Base-by-base conservation (phyloP, 1,139 yeast genomes). In the Blastobotrys illinoisensis region DNA sequence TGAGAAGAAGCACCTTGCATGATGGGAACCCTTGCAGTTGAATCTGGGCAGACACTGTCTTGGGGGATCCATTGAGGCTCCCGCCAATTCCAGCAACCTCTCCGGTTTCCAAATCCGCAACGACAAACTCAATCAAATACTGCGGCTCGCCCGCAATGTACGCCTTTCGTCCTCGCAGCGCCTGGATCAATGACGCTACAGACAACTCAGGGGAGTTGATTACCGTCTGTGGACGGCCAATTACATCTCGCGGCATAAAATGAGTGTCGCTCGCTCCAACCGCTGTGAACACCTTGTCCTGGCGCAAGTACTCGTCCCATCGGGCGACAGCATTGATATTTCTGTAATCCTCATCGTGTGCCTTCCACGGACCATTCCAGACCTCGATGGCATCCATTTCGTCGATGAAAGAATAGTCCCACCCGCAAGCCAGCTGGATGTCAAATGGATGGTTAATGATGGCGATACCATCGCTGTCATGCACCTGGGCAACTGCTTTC, bases 331-430 rank as follows among this genome's bases (percentile, higher is more conserved):
- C 58, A 9, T 56, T 50, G 16, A 48, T 43, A 48, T 58, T 58
- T 19, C 57, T 43, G 14, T 46, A 36, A 28, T 54, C 54, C 9
- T 50, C 44, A 16, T 19, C 51, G 28, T 53, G 52, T 14, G 54
- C 40, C 43, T 54, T 56, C 60, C 60, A 58, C 28, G 52, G 53
- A 14, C 60, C 60, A 45, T 58, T 58, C 60, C 60, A 58, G 18
- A 58, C 59, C 32, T 58, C 60, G 13, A 58, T 50, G 16, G 55
- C 59, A 47, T 58, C 60, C 51, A 56, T 48, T 6, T 52, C 56
- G 14, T 54, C 49, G 40, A 52, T n/a, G 47, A 51, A 56, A 3
- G 52, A 26, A 21, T 43, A 55, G 5, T 20, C 46, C 60, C 60
- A 58, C 13, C 48, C 54, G 28, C 59, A 56, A n/a, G 48, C 46